Percentiles rank a stretch among this genome's conserved stretches.
Conservation (phyloP, 2,329 filamentous ascomycete genomes). For the Zarea fungicola region DNA sequence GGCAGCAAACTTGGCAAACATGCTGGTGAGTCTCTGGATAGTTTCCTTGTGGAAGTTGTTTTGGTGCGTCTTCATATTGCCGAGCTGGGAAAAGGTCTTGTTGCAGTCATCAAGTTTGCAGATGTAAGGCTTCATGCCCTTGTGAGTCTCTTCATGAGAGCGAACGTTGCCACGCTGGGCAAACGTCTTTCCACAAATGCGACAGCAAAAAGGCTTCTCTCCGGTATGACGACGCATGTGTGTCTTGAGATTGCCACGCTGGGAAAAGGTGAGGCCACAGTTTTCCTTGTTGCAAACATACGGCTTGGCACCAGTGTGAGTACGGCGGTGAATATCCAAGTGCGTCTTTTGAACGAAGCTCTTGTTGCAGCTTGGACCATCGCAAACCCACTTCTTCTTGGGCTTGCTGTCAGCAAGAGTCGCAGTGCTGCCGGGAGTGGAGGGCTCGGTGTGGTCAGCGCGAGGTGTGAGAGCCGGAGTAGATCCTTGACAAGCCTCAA, state of each 20-base stretch:
- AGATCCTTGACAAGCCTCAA: constrained; percentile 15
- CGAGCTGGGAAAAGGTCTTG: constrained; percentile 84
- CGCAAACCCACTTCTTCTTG: constrained; percentile 67
- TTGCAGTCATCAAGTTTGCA: constrained; percentile 80
- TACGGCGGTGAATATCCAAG: constrained; percentile 79
- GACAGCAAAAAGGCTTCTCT: constrained; percentile 77
- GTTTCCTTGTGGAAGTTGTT: constrained; percentile 87
- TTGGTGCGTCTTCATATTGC: constrained; percentile 93
- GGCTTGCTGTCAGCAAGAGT: constrained; percentile 24
- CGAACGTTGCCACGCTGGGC: constrained; percentile 81
- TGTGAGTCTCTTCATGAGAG: constrained; percentile 77
- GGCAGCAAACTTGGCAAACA: constrained; percentile 63
- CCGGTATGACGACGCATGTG: constrained; percentile 85
- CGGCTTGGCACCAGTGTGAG: constrained; percentile 85
- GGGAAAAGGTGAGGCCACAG: constrained; percentile 79
- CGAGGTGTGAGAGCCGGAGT: constrained; percentile 7
- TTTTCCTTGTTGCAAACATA: constrained; percentile 68
- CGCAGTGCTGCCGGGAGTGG: constrained; percentile 26
- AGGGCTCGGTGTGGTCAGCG: constrained; percentile 18
- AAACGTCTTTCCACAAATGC: constrained; percentile 75
- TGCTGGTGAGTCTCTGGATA: constrained; percentile 61
- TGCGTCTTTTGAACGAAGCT: constrained; percentile 90
- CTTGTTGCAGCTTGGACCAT: constrained; percentile 68
- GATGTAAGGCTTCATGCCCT: constrained; percentile 69
- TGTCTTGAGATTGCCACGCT: constrained; percentile 88